A percentile compares a stretch with the other conserved stretches of the same genome.
Conservation (phyloP, 208 protist species). For the Herpetomonas tarakana region DNA sequence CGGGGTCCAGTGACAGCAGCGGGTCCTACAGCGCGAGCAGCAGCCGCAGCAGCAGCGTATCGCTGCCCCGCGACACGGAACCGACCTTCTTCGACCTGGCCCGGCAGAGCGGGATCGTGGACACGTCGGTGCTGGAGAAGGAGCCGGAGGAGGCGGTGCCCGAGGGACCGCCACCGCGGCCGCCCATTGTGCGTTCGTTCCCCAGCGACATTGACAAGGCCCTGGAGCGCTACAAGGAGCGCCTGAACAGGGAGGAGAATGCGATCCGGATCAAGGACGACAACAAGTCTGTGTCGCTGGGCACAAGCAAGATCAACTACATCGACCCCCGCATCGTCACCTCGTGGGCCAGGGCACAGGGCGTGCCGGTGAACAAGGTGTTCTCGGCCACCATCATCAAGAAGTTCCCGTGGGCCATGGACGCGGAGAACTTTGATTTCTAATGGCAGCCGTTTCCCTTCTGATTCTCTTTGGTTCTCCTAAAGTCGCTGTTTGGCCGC, state of each 20-base stretch:
- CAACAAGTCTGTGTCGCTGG: slow-evolving; percentile 91
- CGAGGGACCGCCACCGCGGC: slow-evolving; percentile 54
- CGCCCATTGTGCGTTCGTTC: slow-evolving; percentile 65
- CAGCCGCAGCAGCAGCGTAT: slow-evolving; percentile 16
- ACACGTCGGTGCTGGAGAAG: slow-evolving; percentile 29
- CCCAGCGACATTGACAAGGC: slow-evolving; percentile 63
- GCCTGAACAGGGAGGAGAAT: slow-evolving; percentile 81
- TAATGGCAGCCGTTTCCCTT: too few relatives aligned
- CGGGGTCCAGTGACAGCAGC: slow-evolving; percentile 6
- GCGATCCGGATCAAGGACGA: slow-evolving; percentile 87
- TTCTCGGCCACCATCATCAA: slow-evolving; percentile 96
- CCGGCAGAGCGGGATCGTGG: slow-evolving; percentile 42
- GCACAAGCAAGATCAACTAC: slow-evolving; percentile 99
- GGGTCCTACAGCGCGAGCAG: slow-evolving; percentile 10
- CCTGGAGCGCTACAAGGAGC: slow-evolving; percentile 65
- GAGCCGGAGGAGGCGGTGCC: slow-evolving; percentile 36
- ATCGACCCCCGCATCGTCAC: slow-evolving; percentile 98
- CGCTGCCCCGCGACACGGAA: slow-evolving; percentile 23
- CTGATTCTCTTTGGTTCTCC: too few relatives aligned
- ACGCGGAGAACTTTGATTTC: slow-evolving; percentile 76
- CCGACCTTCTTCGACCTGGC: slow-evolving; percentile 66
- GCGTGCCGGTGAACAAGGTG: slow-evolving; percentile 96
- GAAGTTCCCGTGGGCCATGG: slow-evolving; percentile 98
- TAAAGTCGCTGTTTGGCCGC: too few relatives aligned
- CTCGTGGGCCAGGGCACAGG: slow-evolving; percentile 94